These are phyloP conservation scores for Ceratocystis diversiconidia DNA, from an alignment of 2,329 filamentous ascomycete species.

Conservation along the genomic window DNA sequence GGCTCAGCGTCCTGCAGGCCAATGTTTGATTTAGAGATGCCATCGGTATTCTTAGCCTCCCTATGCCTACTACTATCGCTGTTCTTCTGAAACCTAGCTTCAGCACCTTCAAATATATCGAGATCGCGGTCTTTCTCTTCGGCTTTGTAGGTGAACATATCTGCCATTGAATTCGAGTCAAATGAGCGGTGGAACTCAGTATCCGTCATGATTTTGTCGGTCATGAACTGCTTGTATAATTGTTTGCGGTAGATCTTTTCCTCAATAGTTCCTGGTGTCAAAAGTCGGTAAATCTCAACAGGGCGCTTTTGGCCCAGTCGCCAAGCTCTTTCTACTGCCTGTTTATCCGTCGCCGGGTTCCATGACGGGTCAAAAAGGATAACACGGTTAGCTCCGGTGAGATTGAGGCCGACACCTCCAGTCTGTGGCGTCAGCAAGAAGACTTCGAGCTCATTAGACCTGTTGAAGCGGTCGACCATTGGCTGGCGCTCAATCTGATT, in stretches of 20 bases:
- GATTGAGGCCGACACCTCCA: conserved; percentile 80
- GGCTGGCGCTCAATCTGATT: conserved; percentile 75
- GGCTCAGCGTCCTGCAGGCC: background rate
- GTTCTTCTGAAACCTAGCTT: conserved; percentile 36
- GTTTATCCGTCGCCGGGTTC: conserved; percentile 93
- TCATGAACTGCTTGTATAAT: conserved; percentile 95
- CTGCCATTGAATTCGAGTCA: conserved; percentile 76
- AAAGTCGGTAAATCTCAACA: conserved; percentile 92
- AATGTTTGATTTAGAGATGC: background rate
- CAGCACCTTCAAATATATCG: conserved; percentile 73
- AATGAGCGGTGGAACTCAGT: conserved; percentile 88
- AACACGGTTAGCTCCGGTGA: conserved; percentile 87
- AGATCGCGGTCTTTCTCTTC: conserved; percentile 65
- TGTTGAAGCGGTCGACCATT: conserved; percentile 89
- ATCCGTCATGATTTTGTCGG: conserved; percentile 89
- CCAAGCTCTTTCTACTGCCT: conserved; percentile 92
- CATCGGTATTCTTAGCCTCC: background rate
- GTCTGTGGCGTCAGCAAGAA: conserved; percentile 94
- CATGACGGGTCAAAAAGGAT: conserved; percentile 98
- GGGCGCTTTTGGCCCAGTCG: conserved; percentile 86
- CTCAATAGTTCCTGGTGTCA: conserved; percentile 95
- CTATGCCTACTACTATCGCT: background rate
- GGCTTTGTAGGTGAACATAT: conserved; percentile 59
- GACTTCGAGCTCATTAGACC: conserved; percentile 60
- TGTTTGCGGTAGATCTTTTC: conserved; percentile 99